Base-by-base conservation (phyloP, 495 filamentous ascomycete species). In the Corynascus novoguineensis region DNA sequence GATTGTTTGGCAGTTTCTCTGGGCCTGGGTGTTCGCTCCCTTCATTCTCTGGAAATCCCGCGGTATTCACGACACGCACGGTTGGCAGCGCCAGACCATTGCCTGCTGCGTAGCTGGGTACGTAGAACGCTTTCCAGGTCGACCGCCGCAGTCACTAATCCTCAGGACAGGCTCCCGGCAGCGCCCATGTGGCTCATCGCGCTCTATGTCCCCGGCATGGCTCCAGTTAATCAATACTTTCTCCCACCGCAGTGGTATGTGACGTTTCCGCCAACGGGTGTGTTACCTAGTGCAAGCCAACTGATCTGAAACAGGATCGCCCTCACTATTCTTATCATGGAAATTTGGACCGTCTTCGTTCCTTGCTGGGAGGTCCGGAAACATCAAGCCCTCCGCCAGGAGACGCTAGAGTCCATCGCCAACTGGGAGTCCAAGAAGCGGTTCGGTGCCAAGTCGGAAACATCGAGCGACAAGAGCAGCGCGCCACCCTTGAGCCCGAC, bases 11-110 rank as follows among this genome's bases (percentile, higher is more conserved):
- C 83, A 85, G 64, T 75, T 83, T 28, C 62, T 83, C 48, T 88
- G 84, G 84, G 73, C 82, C 22, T 86, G 78, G 72, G 65, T 85
- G 38, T 73, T 74, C 24, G 72, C 73, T 10, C 73, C 73, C 12
- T 62, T 71, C n/a, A 59, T 75, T 27, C 65, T 76, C 2, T 76
- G 72, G 72, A 62, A 61, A 38, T 69, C 72, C 0, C 67, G 73
- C 42, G 63, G 63, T 34, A 86, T 88, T 55, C 75, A 71, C 46
- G 85, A 88, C 60, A 83, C 84, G 5, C 80, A 87, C 51, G 79
- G 81, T 52, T 88, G 85, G 85, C 77, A 83, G n/a, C 59, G 77
- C 4, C 84, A 88, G 61, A 87, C 84, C 11, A 82, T 81, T 28
- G 68, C 75, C 21, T 84, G 82, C 62, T 78, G 79, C 58, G 56